Evolutionary conservation across 176 grass and related monocot genomes (phyloP).

Genomic region (Musa schizocarpa): DNA sequence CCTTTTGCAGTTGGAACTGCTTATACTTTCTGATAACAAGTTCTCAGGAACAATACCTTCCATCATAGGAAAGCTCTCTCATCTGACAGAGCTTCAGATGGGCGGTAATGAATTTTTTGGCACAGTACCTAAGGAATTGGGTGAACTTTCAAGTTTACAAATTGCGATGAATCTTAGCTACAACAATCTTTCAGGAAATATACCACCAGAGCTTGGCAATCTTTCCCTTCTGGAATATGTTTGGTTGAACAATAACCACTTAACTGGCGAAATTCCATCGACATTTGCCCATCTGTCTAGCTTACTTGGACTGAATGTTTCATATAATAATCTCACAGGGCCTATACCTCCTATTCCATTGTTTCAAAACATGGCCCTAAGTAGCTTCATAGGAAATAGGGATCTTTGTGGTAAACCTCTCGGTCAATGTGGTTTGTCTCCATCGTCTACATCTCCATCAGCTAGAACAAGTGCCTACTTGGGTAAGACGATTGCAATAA

Average conservation of each 20-base stretch:
- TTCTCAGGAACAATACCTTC: constrained; percentile 63
- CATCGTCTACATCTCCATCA: constrained; percentile 28
- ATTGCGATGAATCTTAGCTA: constrained; percentile 95
- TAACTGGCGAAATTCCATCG: constrained; percentile 82
- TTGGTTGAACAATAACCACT: constrained; percentile 71
- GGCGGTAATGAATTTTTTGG: constrained; percentile 82
- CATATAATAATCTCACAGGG: constrained; percentile 79
- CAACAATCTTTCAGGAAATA: constrained; percentile 63
- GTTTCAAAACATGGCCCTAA: constrained; percentile 62
- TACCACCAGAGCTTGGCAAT: constrained; percentile 87
- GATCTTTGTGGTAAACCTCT: constrained; percentile 88
- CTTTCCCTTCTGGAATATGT: constrained; percentile 79
- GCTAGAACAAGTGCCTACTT: constrained; percentile 30
- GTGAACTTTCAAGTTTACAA: constrained; percentile 76
- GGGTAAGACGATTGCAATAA: constrained; percentile 76
- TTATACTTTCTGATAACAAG: constrained; percentile 73
- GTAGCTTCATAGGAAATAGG: constrained; percentile 80
- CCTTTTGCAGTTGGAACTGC: constrained; percentile 71
- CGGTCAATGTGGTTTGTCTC: constrained; percentile 49
- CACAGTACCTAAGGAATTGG: constrained; percentile 76
- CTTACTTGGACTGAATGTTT: constrained; percentile 81
- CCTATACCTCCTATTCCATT: constrained; percentile 50
- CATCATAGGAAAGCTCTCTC: constrained; percentile 77
- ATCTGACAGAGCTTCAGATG: constrained; percentile 83
- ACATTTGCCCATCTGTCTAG: constrained; percentile 91